These are phyloP conservation scores for Groenewaldozyma auringiensis DNA, from an alignment of 1,139 yeast genomes.

Conservation along the genomic window DNA sequence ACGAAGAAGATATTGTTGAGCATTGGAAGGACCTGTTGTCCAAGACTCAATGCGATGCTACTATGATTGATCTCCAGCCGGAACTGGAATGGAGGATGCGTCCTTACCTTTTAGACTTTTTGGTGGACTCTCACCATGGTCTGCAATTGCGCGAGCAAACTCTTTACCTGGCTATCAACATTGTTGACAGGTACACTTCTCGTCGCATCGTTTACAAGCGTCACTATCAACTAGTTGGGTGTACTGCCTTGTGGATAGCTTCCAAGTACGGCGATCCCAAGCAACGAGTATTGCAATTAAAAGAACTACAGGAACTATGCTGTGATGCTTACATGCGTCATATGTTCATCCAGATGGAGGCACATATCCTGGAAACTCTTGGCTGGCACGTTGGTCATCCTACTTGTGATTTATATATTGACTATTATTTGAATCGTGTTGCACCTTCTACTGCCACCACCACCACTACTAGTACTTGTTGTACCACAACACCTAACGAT, in stretches of 20 bases:
- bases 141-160: conserved; percentile 73
- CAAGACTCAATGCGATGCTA: conserved; percentile 27
- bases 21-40: conserved; percentile 31
- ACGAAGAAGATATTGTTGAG: conserved; percentile 30
- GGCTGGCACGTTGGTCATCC: conserved; percentile 75
- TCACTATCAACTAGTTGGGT: conserved; percentile 88
- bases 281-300: conserved; percentile 69
- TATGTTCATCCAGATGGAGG: conserved; percentile 94
- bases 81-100: conserved; percentile 92
- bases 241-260: conserved; percentile 92
- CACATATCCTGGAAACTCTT: conserved; percentile 74
- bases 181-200: conserved; percentile 87
- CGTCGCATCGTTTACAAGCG: conserved; percentile 84
- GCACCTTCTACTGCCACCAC: background rate
- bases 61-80: conserved; percentile 85
- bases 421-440: conserved; percentile 22
- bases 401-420: conserved; percentile 32
- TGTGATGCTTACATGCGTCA: conserved; percentile 78
- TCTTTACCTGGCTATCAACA: conserved; percentile 66
- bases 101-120: conserved; percentile 75
- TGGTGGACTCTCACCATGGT: conserved; percentile 73
- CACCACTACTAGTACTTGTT: too few species aligned
- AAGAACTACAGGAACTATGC: conserved; percentile 72
- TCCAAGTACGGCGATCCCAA: conserved; percentile 89
- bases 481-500: too few species aligned